These are phyloP conservation scores for Gynostemma pentaphyllum DNA, from an alignment of 306 rosid genomes.

Conservation along the genomic window DNA sequence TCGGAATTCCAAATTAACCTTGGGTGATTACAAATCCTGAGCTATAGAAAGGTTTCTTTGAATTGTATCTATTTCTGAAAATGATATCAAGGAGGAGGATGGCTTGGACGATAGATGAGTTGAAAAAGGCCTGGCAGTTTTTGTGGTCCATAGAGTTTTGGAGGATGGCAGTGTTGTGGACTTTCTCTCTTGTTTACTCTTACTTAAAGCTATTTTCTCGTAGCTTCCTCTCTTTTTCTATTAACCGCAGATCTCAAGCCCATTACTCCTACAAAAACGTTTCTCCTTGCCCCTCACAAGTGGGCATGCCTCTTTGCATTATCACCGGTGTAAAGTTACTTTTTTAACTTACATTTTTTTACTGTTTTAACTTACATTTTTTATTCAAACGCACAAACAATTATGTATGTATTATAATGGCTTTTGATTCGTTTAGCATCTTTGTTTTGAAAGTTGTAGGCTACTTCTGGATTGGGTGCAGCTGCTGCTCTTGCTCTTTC, in stretches of 20 bases:
- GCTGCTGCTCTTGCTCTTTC: conserved; percentile 66
- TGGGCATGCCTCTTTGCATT: conserved; percentile 45
- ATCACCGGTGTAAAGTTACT: conserved; percentile 57
- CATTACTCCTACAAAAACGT: conserved; percentile 10
- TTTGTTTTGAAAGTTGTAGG: conserved; percentile 31
- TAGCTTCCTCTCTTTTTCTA: conserved; percentile 14
- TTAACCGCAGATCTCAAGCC: background rate
- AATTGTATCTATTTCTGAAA: background rate
- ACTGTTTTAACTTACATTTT: background rate
- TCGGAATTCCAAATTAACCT: background rate
- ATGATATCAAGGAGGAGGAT: background rate
- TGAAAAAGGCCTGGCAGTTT: conserved; percentile 26
- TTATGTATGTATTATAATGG: no score
- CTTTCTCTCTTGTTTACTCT: conserved; percentile 25
- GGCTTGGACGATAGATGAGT: conserved; percentile 21
- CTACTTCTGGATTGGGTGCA: conserved; percentile 86
- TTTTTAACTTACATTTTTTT: background rate
- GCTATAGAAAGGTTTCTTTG: background rate
- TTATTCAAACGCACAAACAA: no score
- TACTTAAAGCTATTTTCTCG: conserved; percentile 28
- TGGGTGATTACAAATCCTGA: background rate
- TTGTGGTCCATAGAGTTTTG: conserved; percentile 37
- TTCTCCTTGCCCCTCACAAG: conserved; percentile 28
- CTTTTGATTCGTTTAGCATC: background rate
- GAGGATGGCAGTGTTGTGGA: conserved; percentile 73